A percentile compares a stretch with the other conserved stretches of the same genome.
phyloP scores from a whole-genome alignment of 805 yeast species.

The Isabelozyma pseudorhagii region DNA sequence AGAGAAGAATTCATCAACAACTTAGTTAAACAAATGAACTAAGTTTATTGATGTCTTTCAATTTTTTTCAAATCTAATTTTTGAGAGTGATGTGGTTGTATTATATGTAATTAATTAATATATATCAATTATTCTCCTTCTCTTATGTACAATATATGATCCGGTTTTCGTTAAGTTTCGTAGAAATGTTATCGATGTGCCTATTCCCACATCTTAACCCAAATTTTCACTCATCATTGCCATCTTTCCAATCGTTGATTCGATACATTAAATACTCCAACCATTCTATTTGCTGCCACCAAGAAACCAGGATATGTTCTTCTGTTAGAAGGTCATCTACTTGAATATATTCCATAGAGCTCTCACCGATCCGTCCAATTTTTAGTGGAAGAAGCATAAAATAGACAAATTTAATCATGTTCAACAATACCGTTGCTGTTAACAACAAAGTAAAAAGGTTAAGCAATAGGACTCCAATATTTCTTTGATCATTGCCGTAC shows the following conservation, averaged over 20 bases:
- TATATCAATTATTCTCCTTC: constrained; percentile 2
- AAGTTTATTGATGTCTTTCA: constrained; percentile 27
- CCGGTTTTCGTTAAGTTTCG: neutral
- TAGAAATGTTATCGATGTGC: neutral
- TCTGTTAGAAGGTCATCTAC: constrained; percentile 1
- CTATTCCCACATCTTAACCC: neutral
- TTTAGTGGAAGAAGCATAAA: constrained; percentile 7
- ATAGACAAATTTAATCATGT: constrained; percentile 12
- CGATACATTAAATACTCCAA: constrained; percentile 24
- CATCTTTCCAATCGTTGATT: constrained; percentile 11
- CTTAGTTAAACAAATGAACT: constrained; percentile 91
- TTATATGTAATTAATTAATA: constrained; percentile 1
- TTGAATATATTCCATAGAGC: constrained; percentile 5
- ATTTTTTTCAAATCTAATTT: neutral
- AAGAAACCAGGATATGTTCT: constrained; percentile 10
- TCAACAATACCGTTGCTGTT: constrained; percentile 15
- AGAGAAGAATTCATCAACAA: constrained; percentile 94
- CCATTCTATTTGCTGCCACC: constrained; percentile 34
- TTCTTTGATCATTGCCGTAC: constrained; percentile 20
- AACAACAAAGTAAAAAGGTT: constrained; percentile 20
- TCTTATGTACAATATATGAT: constrained; percentile 3
- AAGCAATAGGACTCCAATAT: constrained; percentile 14
- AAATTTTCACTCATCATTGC: neutral
- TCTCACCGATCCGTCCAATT: constrained; percentile 1
- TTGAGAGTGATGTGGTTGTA: neutral